Evolutionary conservation across 345 rosid genomes (phyloP).

Genomic region (Eucalyptus pumila): DNA sequence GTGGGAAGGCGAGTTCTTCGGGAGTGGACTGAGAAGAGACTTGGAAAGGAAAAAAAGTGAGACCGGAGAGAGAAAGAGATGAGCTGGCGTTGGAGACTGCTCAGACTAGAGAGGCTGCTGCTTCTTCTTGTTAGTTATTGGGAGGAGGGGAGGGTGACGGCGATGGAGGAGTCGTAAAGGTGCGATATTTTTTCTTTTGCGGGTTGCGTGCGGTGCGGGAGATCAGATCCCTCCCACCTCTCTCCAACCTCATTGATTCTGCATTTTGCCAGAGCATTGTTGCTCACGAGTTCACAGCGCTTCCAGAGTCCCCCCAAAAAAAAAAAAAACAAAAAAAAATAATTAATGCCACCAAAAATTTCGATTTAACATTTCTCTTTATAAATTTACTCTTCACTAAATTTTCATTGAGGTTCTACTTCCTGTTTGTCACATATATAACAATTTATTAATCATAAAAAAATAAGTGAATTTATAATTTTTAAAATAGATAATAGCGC

Average conservation of each 20-base stretch:
- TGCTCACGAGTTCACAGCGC: neutral
- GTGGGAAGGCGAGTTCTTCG: neutral
- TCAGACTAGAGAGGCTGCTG: too few relatives aligned
- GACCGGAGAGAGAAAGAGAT: neutral
- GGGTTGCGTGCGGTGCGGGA: slow-evolving; percentile 1
- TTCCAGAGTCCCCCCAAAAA: neutral
- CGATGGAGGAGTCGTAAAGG: neutral
- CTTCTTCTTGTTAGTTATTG: neutral
- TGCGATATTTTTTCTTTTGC: neutral
- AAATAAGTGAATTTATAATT: neutral
- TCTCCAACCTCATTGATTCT: neutral
- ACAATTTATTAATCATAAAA: neutral
- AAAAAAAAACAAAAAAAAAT: fast-evolving
- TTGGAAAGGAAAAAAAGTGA: neutral
- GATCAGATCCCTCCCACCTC: neutral
- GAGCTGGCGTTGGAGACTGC: neutral
- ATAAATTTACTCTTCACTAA: too few relatives aligned
- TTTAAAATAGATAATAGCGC: neutral
- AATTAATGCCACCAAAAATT: too few relatives aligned
- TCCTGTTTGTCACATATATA: fast-evolving
- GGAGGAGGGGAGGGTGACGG: neutral
- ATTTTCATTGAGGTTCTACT: too few relatives aligned
- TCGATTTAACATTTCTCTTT: too few relatives aligned
- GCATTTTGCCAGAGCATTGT: neutral
- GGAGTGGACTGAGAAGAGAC: neutral